Evolutionary conservation across 345 rosid genomes (phyloP).

Genomic region (Populus ilicifolia): DNA sequence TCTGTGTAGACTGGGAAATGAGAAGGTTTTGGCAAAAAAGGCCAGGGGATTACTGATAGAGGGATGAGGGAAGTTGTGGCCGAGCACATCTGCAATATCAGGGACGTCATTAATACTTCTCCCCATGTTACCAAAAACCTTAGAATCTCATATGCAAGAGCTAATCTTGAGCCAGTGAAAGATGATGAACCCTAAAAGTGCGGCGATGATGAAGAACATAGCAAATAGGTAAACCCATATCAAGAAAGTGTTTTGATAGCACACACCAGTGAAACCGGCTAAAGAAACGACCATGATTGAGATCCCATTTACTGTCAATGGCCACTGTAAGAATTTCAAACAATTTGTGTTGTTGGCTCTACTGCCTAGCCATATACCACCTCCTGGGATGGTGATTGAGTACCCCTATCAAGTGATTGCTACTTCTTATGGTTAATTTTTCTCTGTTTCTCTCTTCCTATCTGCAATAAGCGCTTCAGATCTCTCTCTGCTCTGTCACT

Average conservation of each 20-base stretch:
- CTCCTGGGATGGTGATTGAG: constrained; percentile 77
- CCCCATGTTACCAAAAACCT: constrained; percentile 59
- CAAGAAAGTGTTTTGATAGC: constrained; percentile 73
- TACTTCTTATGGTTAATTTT: constrained; percentile 47
- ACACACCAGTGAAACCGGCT: constrained; percentile 84
- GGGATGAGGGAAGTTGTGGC: too few species aligned
- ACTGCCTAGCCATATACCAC: constrained; percentile 95
- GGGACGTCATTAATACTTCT: constrained; percentile 52
- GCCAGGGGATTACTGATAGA: too few species aligned
- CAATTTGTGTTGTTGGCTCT: constrained; percentile 90
- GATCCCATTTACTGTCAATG: constrained; percentile 71
- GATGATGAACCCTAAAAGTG: constrained; percentile 75
- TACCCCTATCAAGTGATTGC: constrained; percentile 72
- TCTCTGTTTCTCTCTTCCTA: neutral
- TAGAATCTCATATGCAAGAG: constrained; percentile 73
- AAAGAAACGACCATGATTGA: constrained; percentile 72
- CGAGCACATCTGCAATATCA: constrained; percentile 55
- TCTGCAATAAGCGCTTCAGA: neutral
- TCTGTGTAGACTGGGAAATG: too few species aligned
- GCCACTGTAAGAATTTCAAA: constrained; percentile 87
- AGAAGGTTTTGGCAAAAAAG: too few species aligned
- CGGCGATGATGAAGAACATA: constrained; percentile 79
- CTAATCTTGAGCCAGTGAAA: constrained; percentile 74
- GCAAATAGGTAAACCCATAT: constrained; percentile 77
- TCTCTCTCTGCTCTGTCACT: neutral